These are phyloP conservation scores for Helianthus annuus DNA, from an alignment of 129 eudicot species.

Conservation along the genomic window HanXRQr2.0-SUNRISE NC_035443.2:158953697-158954196, in stretches of 20 bases:
- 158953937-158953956: neutral
- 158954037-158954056: slow-evolving; percentile 33
- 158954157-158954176: slow-evolving; percentile 19
- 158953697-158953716: too few relatives aligned
- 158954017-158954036: slow-evolving; percentile 37
- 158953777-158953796: too few relatives aligned
- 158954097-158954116: slow-evolving; percentile 26
- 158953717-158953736: too few relatives aligned
- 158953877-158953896: too few relatives aligned
- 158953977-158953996: slow-evolving; percentile 8
- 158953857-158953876: too few relatives aligned
- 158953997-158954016: slow-evolving; percentile 30
- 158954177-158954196: neutral
- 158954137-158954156: slow-evolving; percentile 32
- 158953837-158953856: too few relatives aligned
- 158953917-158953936: too few relatives aligned
- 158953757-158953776: too few relatives aligned
- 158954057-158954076: slow-evolving; percentile 28
- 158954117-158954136: slow-evolving; percentile 30
- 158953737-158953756: too few relatives aligned
- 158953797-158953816: too few relatives aligned
- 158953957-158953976: slow-evolving; percentile 1
- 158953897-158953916: too few relatives aligned
- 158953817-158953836: too few relatives aligned
- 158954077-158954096: slow-evolving; percentile 28